phyloP scores from a whole-genome alignment of 306 rosid species.

The Pterocarpus macrocarpus region DNA sequence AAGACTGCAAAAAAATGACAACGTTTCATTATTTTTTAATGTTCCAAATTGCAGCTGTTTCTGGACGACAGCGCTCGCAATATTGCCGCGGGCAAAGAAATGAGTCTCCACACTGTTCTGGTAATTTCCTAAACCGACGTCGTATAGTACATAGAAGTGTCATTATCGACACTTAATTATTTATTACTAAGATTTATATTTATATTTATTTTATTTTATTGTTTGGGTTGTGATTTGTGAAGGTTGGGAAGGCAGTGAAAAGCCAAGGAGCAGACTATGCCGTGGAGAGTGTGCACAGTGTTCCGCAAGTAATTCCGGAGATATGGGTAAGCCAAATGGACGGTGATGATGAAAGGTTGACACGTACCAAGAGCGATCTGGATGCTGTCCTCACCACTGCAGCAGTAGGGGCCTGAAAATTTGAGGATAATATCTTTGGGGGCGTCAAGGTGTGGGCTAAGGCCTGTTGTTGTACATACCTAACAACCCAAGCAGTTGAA shows the following conservation, averaged over 20 bases:
- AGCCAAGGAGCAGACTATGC: conserved; percentile 72
- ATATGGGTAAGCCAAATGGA: conserved; percentile 63
- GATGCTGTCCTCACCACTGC: conserved; percentile 59
- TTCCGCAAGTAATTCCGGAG: conserved; percentile 65
- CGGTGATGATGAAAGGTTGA: conserved; percentile 41
- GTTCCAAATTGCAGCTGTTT: conserved; percentile 61
- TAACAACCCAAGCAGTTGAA: conserved; percentile 8
- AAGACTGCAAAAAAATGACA: background rate
- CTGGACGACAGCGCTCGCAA: conserved; percentile 78
- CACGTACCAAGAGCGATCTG: conserved; percentile 65
- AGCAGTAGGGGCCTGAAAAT: conserved; percentile 67
- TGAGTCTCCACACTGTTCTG: conserved; percentile 81
- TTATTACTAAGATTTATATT: background rate
- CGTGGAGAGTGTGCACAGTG: conserved; percentile 57
- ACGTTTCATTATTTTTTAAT: conserved; percentile 18
- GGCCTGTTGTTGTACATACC: conserved; percentile 15
- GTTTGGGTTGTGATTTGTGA: conserved; percentile 9
- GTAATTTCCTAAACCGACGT: conserved; percentile 46
- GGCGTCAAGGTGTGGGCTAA: background rate
- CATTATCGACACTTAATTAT: background rate
- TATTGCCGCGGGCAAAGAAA: conserved; percentile 73
- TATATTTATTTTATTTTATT: background rate
- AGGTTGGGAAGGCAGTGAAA: conserved; percentile 74
- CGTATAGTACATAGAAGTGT: background rate
- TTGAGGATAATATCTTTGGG: background rate